Conservation (phyloP, 106 monocot species). For the Acanthochlamys bracteata region DNA sequence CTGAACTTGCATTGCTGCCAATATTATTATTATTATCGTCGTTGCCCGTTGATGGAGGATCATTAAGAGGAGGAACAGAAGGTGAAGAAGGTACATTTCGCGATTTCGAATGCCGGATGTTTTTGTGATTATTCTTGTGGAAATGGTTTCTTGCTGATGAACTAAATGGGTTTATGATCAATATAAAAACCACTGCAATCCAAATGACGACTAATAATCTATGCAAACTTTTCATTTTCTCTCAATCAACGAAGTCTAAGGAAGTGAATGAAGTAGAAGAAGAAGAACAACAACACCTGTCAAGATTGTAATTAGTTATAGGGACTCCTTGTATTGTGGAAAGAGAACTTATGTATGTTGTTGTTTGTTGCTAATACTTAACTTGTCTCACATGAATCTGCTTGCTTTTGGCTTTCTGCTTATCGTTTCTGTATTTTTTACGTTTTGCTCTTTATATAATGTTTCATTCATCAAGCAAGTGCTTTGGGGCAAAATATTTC, state of each 20-base stretch:
- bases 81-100: conserved; percentile 7
- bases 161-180: neutral
- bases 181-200: conserved; percentile 9
- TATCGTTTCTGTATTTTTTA: neutral
- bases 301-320: neutral
- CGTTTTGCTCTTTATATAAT: too few relatives aligned
- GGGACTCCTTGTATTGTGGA: neutral
- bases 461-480: too few relatives aligned
- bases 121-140: conserved; percentile 30
- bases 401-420: neutral
- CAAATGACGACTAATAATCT: neutral
- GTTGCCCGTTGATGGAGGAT: too few relatives aligned
- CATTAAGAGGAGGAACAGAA: neutral
- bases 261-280: neutral
- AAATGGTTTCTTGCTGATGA: conserved; percentile 31
- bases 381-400: conserved; percentile 7
- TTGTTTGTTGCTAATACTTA: neutral
- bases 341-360: neutral
- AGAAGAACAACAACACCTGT: neutral
- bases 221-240: neutral
- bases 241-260: neutral
- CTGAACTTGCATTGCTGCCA: conserved; percentile 14
- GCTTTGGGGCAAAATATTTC: neutral
- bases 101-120: neutral
- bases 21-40: neutral